Evolutionary conservation across 2,329 filamentous ascomycete species (phyloP).

Genomic region (Cladorrhinum sp.): DNA sequence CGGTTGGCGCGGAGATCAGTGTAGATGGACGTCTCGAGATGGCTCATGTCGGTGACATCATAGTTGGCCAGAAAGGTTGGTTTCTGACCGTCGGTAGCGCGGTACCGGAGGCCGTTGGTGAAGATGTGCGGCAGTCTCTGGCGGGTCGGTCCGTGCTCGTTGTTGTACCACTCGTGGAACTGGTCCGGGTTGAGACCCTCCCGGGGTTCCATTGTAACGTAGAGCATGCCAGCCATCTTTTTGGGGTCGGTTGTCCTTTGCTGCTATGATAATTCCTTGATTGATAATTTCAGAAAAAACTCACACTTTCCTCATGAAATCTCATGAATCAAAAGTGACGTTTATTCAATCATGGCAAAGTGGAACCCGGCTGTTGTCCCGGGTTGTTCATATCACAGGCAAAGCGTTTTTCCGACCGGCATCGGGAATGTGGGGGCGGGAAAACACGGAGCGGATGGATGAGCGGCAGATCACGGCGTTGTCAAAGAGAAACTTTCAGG

Average conservation of each 20-base stretch:
- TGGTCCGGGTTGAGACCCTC: constrained; percentile 61
- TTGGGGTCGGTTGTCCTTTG: no score
- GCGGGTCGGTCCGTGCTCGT: constrained; percentile 81
- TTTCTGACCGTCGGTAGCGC: constrained; percentile 57
- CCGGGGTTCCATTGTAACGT: constrained; percentile 81
- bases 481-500: background rate
- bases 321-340: constrained; percentile 2
- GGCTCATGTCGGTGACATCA: constrained; percentile 72
- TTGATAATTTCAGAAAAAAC: background rate
- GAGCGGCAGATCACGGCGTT: background rate
- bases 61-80: constrained; percentile 78
- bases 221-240: constrained; percentile 62
- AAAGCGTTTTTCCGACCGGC: constrained; percentile 7
- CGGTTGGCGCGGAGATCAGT: constrained; percentile 58
- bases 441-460: background rate
- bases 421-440: background rate
- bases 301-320: background rate
- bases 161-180: constrained; percentile 94
- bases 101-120: constrained; percentile 75
- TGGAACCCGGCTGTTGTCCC: constrained; percentile 6
- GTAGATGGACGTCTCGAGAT: constrained; percentile 69
- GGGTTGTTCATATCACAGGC: background rate
- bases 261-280: background rate
- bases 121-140: constrained; percentile 72
- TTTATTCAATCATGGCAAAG: background rate